Percentiles rank a stretch among this genome's conserved stretches.
These are phyloP conservation scores for Vaccinium macrocarpon DNA, from an alignment of 148 eudicot species.

Conservation along the genomic window DNA sequence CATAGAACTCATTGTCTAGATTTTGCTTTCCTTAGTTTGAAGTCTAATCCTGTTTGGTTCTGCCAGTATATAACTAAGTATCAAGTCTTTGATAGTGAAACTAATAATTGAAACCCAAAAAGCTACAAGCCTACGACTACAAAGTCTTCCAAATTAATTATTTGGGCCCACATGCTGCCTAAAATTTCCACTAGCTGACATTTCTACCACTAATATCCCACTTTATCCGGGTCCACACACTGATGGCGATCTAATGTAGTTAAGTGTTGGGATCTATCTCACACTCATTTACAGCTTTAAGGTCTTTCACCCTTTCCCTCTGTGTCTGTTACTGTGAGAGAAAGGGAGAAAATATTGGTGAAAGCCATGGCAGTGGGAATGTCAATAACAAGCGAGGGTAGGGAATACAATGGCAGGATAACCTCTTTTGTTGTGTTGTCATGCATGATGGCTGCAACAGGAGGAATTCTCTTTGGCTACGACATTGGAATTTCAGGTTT, in stretches of 20 bases:
- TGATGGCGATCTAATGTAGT: neutral
- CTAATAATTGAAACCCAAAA: neutral
- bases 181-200: neutral
- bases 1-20: neutral
- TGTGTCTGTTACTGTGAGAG: neutral
- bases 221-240: neutral
- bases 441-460: conserved; percentile 41
- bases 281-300: neutral
- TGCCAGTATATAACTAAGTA: neutral
- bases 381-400: neutral
- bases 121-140: neutral
- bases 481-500: conserved; percentile 50
- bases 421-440: conserved; percentile 24
- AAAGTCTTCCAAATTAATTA: neutral
- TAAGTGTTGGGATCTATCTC: neutral
- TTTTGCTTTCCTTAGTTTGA: neutral
- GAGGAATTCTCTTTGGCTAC: conserved; percentile 46
- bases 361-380: conserved; percentile 19
- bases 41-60: neutral
- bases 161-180: neutral
- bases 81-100: neutral
- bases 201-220: neutral
- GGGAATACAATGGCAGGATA: conserved; percentile 21
- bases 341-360: neutral
- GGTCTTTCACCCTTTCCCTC: neutral